Conservation (phyloP, 2,329 filamentous ascomycete genomes). For the Cladophialophora bantiana region DNA sequence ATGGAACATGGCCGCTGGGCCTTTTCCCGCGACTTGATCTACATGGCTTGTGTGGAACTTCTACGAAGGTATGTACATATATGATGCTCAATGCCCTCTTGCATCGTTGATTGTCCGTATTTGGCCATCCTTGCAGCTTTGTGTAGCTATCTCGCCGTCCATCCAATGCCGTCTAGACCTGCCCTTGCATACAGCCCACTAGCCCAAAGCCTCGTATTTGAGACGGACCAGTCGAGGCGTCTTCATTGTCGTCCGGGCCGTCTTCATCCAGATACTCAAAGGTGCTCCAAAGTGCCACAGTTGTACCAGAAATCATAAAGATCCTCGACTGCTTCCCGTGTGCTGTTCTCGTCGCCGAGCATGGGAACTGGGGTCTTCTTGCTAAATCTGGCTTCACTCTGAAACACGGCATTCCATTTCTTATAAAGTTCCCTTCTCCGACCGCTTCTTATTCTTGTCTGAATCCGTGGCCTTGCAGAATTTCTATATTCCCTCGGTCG, state of each 20-base stretch:
- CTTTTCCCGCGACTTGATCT: too few relatives aligned
- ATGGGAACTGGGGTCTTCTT: conserved; percentile 85
- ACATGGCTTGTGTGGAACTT: too few relatives aligned
- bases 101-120: too few relatives aligned
- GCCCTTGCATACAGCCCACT: neutral
- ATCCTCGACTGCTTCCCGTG: conserved; percentile 85
- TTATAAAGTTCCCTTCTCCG: too few relatives aligned
- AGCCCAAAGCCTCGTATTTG: neutral
- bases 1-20: too few relatives aligned
- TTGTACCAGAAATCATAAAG: conserved; percentile 99
- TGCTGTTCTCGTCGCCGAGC: conserved; percentile 83
- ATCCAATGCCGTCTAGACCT: neutral
- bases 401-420: conserved; percentile 89
- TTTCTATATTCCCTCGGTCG: too few relatives aligned
- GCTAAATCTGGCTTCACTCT: conserved; percentile 90
- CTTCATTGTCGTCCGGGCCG: conserved; percentile 98
- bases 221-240: conserved; percentile 1
- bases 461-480: too few relatives aligned
- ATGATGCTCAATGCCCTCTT: too few relatives aligned
- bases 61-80: too few relatives aligned
- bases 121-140: neutral
- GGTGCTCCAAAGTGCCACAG: conserved; percentile 95
- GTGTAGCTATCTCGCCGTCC: neutral
- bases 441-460: too few relatives aligned
- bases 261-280: conserved; percentile 99